Evolutionary conservation across 2,329 filamentous ascomycete species (phyloP).

Genomic region (Dactylellina haptotyla): DNA sequence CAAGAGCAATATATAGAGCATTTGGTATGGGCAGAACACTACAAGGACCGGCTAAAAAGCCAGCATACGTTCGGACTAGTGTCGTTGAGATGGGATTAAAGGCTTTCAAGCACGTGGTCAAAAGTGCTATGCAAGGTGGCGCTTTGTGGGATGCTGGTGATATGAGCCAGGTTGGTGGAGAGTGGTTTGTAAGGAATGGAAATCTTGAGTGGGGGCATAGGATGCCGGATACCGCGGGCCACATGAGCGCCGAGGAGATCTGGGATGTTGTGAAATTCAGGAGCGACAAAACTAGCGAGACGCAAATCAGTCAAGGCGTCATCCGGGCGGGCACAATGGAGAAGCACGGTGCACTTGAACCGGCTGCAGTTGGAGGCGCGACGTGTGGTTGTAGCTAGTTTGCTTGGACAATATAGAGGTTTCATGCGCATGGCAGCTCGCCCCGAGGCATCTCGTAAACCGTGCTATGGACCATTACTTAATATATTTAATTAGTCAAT

Average conservation of each 20-base stretch:
- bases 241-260: slow-evolving; percentile 52
- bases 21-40: slow-evolving; percentile 44
- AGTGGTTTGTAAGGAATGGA: slow-evolving; percentile 48
- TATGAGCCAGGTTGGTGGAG: slow-evolving; percentile 51
- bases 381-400: slow-evolving; percentile 35
- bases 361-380: slow-evolving; percentile 5
- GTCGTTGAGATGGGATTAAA: slow-evolving; percentile 49
- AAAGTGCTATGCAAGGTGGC: slow-evolving; percentile 36
- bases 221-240: slow-evolving; percentile 49
- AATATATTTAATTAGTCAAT: too few species aligned
- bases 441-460: neutral
- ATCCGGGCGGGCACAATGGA: slow-evolving; percentile 43
- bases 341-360: slow-evolving; percentile 36
- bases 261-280: slow-evolving; percentile 52
- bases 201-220: slow-evolving; percentile 45
- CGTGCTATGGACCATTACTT: neutral
- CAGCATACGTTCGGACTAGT: slow-evolving; percentile 42
- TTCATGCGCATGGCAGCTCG: too few species aligned
- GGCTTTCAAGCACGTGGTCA: slow-evolving; percentile 44
- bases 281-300: slow-evolving; percentile 14
- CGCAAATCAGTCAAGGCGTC: slow-evolving; percentile 25
- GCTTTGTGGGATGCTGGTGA: slow-evolving; percentile 47
- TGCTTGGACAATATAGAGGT: neutral
- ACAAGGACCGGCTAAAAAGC: slow-evolving; percentile 43
- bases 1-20: slow-evolving; percentile 38